Percentiles rank a stretch among this genome's conserved stretches.
Conservation (phyloP, 805 yeast species). For the Priceomyces carsonii region DNA sequence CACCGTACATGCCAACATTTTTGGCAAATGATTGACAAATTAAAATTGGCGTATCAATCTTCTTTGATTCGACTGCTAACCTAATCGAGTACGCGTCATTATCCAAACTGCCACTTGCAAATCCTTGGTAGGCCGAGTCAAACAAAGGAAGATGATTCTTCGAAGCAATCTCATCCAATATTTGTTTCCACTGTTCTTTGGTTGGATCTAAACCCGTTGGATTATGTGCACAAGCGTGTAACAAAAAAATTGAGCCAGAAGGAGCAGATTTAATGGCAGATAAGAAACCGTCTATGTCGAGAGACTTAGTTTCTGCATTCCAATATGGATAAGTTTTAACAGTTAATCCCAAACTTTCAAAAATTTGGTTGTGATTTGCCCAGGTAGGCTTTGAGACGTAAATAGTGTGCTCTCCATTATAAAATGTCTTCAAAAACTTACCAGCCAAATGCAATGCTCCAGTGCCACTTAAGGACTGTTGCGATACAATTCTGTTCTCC, state of each 20-base stretch:
- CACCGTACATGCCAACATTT: conserved; percentile 96
- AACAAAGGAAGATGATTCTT: conserved; percentile 77
- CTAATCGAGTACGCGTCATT: conserved; percentile 84
- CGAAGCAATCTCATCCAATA: conserved; percentile 60
- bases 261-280: conserved; percentile 65
- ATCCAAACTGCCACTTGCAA: conserved; percentile 84
- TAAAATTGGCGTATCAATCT: conserved; percentile 36
- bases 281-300: conserved; percentile 72
- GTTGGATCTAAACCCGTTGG: conserved; percentile 97
- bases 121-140: conserved; percentile 97
- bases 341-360: conserved; percentile 65
- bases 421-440: conserved; percentile 57
- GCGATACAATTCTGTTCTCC: conserved; percentile 55
- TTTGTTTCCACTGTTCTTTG: conserved; percentile 72
- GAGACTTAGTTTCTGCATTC: conserved; percentile 66
- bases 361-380: conserved; percentile 93
- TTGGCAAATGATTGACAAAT: conserved; percentile 96
- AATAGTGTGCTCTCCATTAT: conserved; percentile 46
- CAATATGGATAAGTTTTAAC: conserved; percentile 83
- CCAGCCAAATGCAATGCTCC: conserved; percentile 92
- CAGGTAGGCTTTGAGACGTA: conserved; percentile 92
- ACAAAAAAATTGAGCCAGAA: conserved; percentile 71
- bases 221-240: conserved; percentile 97
- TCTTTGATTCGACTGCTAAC: conserved; percentile 49
- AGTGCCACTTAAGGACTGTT: conserved; percentile 83